A percentile compares a stretch with the other conserved stretches of the same genome.
phyloP scores from a whole-genome alignment of 352 stramenopile species.

The Elongisporangium undulatum region DNA sequence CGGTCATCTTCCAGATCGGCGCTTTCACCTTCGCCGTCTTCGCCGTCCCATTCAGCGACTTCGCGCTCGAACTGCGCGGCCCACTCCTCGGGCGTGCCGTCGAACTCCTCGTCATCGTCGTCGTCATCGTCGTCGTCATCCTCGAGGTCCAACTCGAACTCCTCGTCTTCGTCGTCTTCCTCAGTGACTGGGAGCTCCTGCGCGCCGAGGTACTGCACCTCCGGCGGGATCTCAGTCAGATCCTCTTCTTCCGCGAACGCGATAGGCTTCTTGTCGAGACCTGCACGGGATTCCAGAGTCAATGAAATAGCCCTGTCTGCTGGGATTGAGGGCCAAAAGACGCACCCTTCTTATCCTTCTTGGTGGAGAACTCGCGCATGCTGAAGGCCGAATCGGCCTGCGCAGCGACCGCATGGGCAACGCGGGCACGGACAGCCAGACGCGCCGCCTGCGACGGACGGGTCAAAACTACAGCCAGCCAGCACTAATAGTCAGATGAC shows the following conservation, averaged over 20 bases:
- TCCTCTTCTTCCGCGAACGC: conserved; percentile 55
- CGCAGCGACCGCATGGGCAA: no score
- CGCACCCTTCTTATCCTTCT: conserved; percentile 53
- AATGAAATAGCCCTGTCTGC: no score
- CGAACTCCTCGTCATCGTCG: conserved; percentile 33
- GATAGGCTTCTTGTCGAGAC: conserved; percentile 41
- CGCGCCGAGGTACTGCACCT: conserved; percentile 55
- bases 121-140: conserved; percentile 21
- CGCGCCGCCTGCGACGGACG: conserved; percentile 7
- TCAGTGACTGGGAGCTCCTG: conserved; percentile 38
- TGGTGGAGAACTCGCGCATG: conserved; percentile 34
- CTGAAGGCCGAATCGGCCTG: not conserved
- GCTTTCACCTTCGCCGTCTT: conserved; percentile 15
- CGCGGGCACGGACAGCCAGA: conserved; percentile 3
- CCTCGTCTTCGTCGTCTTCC: conserved; percentile 26
- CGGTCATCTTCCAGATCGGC: conserved; percentile 52
- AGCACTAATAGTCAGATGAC: not conserved
- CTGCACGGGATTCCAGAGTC: no score
- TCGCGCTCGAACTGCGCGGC: conserved; percentile 64
- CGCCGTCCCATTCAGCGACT: conserved; percentile 45
- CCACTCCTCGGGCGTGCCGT: conserved; percentile 52
- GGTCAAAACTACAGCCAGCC: not conserved
- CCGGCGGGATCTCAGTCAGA: conserved; percentile 37
- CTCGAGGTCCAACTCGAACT: conserved; percentile 21
- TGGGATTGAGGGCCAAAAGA: not conserved